A percentile compares a stretch with the other conserved stretches of the same genome.
These are phyloP conservation scores for Agroathelia rolfsii DNA, from an alignment of 1,284 basidiomycete species.

Conservation along the genomic window DNA sequence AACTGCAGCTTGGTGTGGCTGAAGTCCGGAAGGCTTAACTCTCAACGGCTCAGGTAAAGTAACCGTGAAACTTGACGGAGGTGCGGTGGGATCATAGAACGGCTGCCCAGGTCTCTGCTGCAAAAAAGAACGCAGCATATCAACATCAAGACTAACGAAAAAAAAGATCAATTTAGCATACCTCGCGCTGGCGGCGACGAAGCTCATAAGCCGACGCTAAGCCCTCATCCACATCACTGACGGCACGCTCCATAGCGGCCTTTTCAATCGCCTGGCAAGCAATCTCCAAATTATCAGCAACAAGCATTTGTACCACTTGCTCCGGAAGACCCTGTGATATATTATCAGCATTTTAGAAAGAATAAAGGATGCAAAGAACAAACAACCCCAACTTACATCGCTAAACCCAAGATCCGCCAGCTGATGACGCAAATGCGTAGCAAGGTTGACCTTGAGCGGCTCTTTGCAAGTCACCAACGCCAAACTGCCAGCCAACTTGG, in stretches of 20 bases:
- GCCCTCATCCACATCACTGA: slow-evolving; percentile 90
- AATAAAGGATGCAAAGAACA: background rate
- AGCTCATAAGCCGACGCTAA: slow-evolving; percentile 77
- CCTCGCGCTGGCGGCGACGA: slow-evolving; percentile 83
- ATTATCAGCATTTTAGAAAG: background rate
- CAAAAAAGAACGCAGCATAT: slow-evolving; percentile 3
- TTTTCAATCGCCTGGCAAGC: slow-evolving; percentile 95
- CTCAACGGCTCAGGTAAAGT: slow-evolving; percentile 86
- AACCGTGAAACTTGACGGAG: slow-evolving; percentile 66
- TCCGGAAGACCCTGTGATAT: slow-evolving; percentile 54
- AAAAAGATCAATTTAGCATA: slow-evolving; percentile 26
- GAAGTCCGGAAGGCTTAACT: slow-evolving; percentile 77
- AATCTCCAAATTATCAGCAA: slow-evolving; percentile 89
- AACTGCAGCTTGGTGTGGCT: slow-evolving; percentile 76
- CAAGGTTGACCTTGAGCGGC: slow-evolving; percentile 87
- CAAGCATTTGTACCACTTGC: slow-evolving; percentile 69
- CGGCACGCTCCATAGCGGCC: slow-evolving; percentile 94
- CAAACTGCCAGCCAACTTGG: slow-evolving; percentile 92
- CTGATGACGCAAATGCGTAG: slow-evolving; percentile 78
- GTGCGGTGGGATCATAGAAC: slow-evolving; percentile 80
- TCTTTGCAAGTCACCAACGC: slow-evolving; percentile 99
- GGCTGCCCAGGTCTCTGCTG: slow-evolving; percentile 60
- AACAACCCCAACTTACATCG: slow-evolving; percentile 67
- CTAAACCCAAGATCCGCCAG: slow-evolving; percentile 80
- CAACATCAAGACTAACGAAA: slow-evolving; percentile 8